Conservation (phyloP, 2,329 filamentous ascomycete species). For the Aspergillus pseudoterreus region DNA sequence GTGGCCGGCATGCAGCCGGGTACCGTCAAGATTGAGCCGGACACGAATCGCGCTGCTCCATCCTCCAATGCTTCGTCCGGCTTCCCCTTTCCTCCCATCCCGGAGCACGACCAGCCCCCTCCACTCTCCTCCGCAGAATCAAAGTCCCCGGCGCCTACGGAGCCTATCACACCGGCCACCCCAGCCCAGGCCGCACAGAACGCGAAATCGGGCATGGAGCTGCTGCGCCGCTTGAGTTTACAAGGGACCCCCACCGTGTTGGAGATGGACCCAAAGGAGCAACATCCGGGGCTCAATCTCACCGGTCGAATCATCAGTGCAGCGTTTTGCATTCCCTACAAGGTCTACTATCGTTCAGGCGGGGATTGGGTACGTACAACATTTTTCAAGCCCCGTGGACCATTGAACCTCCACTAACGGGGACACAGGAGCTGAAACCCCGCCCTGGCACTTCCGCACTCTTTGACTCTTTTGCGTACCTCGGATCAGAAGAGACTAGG, state of each 20-base stretch:
- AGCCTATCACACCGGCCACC: constrained; percentile 24
- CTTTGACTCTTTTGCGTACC: constrained; percentile 84
- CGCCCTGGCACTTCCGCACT: constrained; percentile 86
- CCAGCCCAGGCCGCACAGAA: constrained; percentile 43
- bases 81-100: background rate
- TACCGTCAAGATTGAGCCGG: constrained; percentile 27
- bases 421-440: constrained; percentile 63
- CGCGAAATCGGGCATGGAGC: constrained; percentile 46
- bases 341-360: constrained; percentile 50
- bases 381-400: background rate
- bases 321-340: constrained; percentile 61
- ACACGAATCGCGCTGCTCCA: constrained; percentile 10
- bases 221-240: constrained; percentile 53
- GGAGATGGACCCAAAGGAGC: constrained; percentile 52
- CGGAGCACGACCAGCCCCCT: background rate
- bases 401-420: constrained; percentile 5
- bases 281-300: constrained; percentile 55
- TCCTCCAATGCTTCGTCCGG: background rate
- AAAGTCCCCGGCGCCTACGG: constrained; percentile 11
- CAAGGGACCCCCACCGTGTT: constrained; percentile 37
- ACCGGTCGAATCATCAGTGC: constrained; percentile 63
- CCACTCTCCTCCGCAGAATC: background rate
- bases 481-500: constrained; percentile 75
- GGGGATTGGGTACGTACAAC: constrained; percentile 52
- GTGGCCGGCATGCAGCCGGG: constrained; percentile 28